Conservation (phyloP, 2,329 filamentous ascomycete genomes). For the Mycosphaerella sp. region DNA sequence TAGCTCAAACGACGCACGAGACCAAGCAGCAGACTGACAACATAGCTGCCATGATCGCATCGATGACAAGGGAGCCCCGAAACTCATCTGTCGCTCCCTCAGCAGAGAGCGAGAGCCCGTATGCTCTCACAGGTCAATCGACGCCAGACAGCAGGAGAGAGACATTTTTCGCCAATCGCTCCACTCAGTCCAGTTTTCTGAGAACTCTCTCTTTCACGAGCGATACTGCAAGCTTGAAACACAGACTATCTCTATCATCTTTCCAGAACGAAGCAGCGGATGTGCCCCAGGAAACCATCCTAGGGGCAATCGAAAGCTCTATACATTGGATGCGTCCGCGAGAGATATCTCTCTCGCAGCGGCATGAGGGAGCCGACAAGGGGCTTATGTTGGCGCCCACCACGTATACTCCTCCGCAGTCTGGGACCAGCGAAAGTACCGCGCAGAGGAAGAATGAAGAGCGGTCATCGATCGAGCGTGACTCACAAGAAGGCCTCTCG, state of each 20-base stretch:
- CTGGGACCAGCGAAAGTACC: not conserved
- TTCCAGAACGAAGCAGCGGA: constrained; percentile 3
- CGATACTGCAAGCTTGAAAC: constrained; percentile 13
- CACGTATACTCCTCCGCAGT: not conserved
- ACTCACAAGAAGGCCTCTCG: constrained; percentile 2
- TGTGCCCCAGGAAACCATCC: constrained; percentile 13
- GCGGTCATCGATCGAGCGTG: not conserved
- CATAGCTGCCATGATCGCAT: constrained; percentile 20
- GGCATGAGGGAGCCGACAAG: not conserved
- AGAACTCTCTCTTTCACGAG: constrained; percentile 15
- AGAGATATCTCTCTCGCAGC: not conserved
- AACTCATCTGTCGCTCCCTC: constrained; percentile 12
- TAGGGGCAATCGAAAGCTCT: constrained; percentile 16
- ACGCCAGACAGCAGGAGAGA: constrained; percentile 16
- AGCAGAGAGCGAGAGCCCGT: constrained; percentile 8
- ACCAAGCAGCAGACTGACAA: constrained; percentile 15
- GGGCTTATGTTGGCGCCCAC: not conserved
- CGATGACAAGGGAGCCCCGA: constrained; percentile 12
- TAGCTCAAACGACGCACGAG: constrained; percentile 16
- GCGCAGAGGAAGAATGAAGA: not conserved
- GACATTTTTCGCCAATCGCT: not conserved
- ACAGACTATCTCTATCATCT: constrained; percentile 9
- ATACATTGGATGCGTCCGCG: not conserved
- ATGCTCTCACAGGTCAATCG: constrained; percentile 16
- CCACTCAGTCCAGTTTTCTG: constrained; percentile 13